Conservation (phyloP, 2,329 filamentous ascomycete genomes). For the Fusarium fracticaudum region DNA sequence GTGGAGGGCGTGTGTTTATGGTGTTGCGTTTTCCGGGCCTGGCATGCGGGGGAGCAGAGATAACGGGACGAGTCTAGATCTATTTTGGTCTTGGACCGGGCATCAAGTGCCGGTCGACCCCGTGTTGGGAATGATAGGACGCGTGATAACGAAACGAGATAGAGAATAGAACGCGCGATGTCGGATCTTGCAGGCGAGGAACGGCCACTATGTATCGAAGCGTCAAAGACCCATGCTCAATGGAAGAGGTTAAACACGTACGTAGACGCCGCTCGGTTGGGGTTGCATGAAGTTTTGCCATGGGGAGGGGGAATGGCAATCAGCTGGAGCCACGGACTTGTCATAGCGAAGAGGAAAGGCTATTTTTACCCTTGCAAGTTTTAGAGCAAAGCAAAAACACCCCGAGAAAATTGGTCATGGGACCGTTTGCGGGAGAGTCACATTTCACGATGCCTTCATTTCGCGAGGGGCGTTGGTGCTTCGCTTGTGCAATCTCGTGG, state of each 20-base stretch:
- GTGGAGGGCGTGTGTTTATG: slow-evolving; percentile 21
- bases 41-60: slow-evolving; percentile 27
- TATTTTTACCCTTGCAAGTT: not conserved
- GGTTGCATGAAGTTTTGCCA: not conserved
- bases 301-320: not conserved
- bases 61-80: slow-evolving; percentile 22
- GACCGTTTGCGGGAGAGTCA: slow-evolving; percentile 25
- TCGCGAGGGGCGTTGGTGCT: not conserved
- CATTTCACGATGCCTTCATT: slow-evolving; percentile 27
- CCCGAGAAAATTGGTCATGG: slow-evolving; percentile 10
- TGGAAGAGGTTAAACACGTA: not conserved
- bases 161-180: slow-evolving; percentile 14
- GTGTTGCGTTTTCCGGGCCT: not conserved
- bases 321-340: slow-evolving; percentile 11
- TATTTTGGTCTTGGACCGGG: slow-evolving; percentile 16
- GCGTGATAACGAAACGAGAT: slow-evolving; percentile 16
- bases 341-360: not conserved
- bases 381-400: slow-evolving; percentile 6
- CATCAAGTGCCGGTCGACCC: slow-evolving; percentile 26
- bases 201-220: slow-evolving; percentile 3
- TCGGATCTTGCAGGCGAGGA: slow-evolving; percentile 6
- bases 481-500: not conserved
- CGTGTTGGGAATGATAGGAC: slow-evolving; percentile 25
- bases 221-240: not conserved
- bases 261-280: slow-evolving; percentile 7